Evolutionary conservation across 192 early-diverging fungal species (phyloP), one percentile per base, ranked within the genome.

Genomic region (Mortierella antarctica): DNA sequence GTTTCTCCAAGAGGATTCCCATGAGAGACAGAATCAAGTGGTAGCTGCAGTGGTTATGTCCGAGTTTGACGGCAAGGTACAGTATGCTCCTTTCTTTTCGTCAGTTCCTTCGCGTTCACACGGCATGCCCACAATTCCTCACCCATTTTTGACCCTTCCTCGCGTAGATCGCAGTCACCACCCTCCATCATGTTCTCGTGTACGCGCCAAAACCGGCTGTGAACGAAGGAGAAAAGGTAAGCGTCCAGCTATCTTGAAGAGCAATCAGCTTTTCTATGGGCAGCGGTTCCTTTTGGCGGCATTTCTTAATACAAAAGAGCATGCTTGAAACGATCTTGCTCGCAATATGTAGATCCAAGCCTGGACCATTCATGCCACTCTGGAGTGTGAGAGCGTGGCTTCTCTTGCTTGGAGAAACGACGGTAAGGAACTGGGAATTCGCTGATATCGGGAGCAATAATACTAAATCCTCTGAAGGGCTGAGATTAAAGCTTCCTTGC

Each of bases 41-140:
- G 67, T 82, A 5, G 71, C 82, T 12, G 82, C 76, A 45, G 71
- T 82, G 10, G 68, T 80, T 48, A 80, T 83, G 58, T 83, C 82
- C 5, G 73, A 83, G 50, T 59, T 46, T 64, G 68, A 82, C 45
- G 79, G 85, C 42, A 82, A 86, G 83, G 85, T 72, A 61, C 57
- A 53, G 49, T 20, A 62, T 45, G 40, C 7, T 68, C 15, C 44
- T n/a, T 75, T 2, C 1, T 62, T 21, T 46, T 55, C 65, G 18
- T 56, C 11, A 7, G 5, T 15, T 14, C 18, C 20, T 7, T 13
- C 8, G 14, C 15, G 9, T 18, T 18, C 46, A 1, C 20, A 15
- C 21, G 13, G 2, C n/a, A 8, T 4, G 15, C n/a, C 48, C 14
- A 1, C 5, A 18, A 8, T 1, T n/a, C 31, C 51, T 14, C 31